Evolutionary conservation across 345 rosid species (phyloP).

Genomic region (Syzygium oleosum): DNA sequence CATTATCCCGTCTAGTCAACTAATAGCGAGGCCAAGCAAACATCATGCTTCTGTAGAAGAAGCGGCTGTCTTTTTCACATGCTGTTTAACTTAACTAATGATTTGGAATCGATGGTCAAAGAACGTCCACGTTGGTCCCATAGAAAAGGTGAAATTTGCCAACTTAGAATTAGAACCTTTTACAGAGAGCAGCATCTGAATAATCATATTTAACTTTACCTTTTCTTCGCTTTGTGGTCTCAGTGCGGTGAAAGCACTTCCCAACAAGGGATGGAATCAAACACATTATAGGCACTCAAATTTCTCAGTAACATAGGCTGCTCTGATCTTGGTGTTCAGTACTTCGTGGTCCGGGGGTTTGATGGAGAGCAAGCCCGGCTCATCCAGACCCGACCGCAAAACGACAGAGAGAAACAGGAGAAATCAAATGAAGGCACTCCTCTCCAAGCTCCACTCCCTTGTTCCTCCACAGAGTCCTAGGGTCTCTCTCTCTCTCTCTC

Average conservation of each 20-base stretch:
- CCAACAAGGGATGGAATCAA: not conserved
- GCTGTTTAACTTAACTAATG: not conserved
- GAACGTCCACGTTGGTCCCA: not conserved
- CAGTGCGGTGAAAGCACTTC: not conserved
- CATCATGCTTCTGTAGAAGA: not conserved
- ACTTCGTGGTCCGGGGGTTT: not conserved
- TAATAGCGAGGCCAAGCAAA: not conserved
- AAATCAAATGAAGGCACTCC: constrained; percentile 52
- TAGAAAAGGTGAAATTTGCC: not conserved
- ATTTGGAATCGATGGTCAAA: not conserved
- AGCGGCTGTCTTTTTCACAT: not conserved
- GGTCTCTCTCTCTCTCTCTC: constrained; percentile 1
- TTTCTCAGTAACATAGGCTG: not conserved
- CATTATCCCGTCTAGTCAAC: not conserved
- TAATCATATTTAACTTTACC: not conserved
- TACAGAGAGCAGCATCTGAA: not conserved
- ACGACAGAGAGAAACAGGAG: constrained; percentile 51
- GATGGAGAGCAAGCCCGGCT: constrained; percentile 31
- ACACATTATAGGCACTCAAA: not conserved
- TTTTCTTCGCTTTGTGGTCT: not conserved
- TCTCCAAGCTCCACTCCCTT: constrained; percentile 43
- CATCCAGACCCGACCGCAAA: constrained; percentile 48
- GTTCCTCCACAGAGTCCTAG: constrained; percentile 28
- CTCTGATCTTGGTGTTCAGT: not conserved
- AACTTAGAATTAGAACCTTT: not conserved